Evolutionary conservation across 768 basidiomycete species (phyloP).

Genomic region (Lentinula sp.): DNA sequence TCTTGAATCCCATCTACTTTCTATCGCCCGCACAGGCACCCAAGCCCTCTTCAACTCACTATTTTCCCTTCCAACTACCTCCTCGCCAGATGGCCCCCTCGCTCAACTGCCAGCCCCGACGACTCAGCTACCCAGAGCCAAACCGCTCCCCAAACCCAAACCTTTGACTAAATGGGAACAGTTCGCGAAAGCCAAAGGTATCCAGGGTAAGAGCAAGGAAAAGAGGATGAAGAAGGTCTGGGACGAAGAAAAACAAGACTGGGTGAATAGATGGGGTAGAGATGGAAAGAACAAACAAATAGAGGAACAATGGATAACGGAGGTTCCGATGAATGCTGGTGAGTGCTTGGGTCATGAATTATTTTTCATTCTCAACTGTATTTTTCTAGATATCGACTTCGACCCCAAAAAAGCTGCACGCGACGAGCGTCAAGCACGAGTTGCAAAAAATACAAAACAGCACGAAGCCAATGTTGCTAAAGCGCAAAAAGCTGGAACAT

Average conservation of each 20-base stretch:
- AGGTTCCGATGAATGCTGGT: constrained; percentile 87
- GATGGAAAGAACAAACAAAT: constrained; percentile 83
- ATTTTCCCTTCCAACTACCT: constrained; percentile 73
- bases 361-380: background rate
- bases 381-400: constrained; percentile 57
- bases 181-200: constrained; percentile 93
- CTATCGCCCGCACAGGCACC: constrained; percentile 73
- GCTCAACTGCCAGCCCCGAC: constrained; percentile 75
- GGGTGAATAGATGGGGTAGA: constrained; percentile 88
- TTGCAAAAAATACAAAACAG: constrained; percentile 83
- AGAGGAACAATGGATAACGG: constrained; percentile 88
- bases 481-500: constrained; percentile 20
- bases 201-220: constrained; percentile 49
- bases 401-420: constrained; percentile 76
- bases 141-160: constrained; percentile 90
- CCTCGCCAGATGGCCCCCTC: constrained; percentile 76
- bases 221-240: constrained; percentile 75
- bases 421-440: constrained; percentile 72
- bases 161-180: constrained; percentile 94
- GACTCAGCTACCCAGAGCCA: constrained; percentile 79
- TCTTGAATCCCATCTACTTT: constrained; percentile 74
- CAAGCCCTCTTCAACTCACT: constrained; percentile 78
- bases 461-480: constrained; percentile 65
- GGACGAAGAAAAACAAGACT: constrained; percentile 94
- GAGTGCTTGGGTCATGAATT: constrained; percentile 19